A percentile compares a stretch with the other conserved stretches of the same genome.
phyloP scores from a whole-genome alignment of 2,329 filamentous ascomycete genomes.

The Colletotrichum truncatum region DNA sequence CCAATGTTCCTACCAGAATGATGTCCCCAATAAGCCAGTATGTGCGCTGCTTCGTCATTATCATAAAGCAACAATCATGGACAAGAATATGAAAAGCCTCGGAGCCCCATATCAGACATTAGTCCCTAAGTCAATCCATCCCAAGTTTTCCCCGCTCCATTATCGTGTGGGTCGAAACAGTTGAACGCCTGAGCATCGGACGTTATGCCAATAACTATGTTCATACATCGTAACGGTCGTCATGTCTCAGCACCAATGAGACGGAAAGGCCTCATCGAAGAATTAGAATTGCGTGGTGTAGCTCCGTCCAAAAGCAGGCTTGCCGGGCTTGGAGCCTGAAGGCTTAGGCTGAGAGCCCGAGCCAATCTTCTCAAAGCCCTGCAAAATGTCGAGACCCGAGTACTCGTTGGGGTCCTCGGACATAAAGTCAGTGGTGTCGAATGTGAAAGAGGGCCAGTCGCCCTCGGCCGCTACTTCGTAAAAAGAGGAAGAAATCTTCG shows the following conservation, averaged over 20 bases:
- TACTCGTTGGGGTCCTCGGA: conserved; percentile 67
- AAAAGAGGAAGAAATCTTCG: conserved; percentile 52
- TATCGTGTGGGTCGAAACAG: conserved; percentile 28
- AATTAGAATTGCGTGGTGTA: conserved; percentile 47
- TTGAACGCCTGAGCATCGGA: conserved; percentile 26
- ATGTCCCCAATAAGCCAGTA: conserved; percentile 24
- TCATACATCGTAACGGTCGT: conserved; percentile 34
- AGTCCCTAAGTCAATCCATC: conserved; percentile 20
- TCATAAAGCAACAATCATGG: conserved; percentile 32
- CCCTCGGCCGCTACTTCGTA: conserved; percentile 47
- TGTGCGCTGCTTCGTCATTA: conserved; percentile 31
- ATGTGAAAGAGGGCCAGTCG: conserved; percentile 46
- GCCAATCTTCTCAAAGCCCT: conserved; percentile 81
- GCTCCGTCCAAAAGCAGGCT: conserved; percentile 47
- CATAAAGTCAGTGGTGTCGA: conserved; percentile 61
- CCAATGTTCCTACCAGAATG: conserved; percentile 1
- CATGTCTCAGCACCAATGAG: conserved; percentile 27
- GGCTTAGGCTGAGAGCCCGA: conserved; percentile 47
- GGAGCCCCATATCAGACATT: conserved; percentile 28
- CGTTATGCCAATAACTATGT: conserved; percentile 29
- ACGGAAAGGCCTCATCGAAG: conserved; percentile 4
- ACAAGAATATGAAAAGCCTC: conserved; percentile 26
- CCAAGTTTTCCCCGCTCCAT: conserved; percentile 25
- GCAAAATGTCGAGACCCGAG: conserved; percentile 74
- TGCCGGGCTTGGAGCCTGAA: conserved; percentile 40